These are phyloP conservation scores for Clathrospora elynae DNA, from an alignment of 2,329 filamentous ascomycete genomes.

Conservation along the genomic window DNA sequence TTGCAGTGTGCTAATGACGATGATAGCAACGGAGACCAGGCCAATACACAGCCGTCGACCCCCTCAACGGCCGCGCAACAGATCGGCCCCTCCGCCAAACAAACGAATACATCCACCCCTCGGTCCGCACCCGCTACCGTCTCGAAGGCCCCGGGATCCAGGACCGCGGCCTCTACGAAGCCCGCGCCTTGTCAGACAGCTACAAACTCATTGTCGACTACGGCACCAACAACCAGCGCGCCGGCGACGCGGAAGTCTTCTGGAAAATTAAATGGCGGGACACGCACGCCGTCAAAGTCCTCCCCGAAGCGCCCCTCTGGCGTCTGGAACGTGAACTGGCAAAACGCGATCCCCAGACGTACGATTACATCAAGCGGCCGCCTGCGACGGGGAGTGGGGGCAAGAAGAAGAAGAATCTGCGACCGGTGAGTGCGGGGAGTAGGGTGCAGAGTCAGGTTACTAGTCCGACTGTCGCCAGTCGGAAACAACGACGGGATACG, in stretches of 20 bases:
- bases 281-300: slow-evolving; percentile 45
- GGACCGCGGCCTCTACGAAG: slow-evolving; percentile 54
- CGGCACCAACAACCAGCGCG: slow-evolving; percentile 27
- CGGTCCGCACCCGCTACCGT: slow-evolving; percentile 52
- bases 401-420: too few species aligned
- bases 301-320: slow-evolving; percentile 55
- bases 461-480: slow-evolving; percentile 4
- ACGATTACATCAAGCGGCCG: slow-evolving; percentile 48
- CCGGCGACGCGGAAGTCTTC: slow-evolving; percentile 49
- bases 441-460: too few species aligned
- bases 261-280: slow-evolving; percentile 50
- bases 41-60: slow-evolving; percentile 54
- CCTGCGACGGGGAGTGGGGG: slow-evolving; percentile 34
- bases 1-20: slow-evolving; percentile 5
- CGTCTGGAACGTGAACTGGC: slow-evolving; percentile 51
- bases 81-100: slow-evolving; percentile 54
- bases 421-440: too few species aligned
- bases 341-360: slow-evolving; percentile 50
- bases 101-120: slow-evolving; percentile 59
- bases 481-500: slow-evolving; percentile 24
- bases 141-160: slow-evolving; percentile 54
- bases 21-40: slow-evolving; percentile 53
- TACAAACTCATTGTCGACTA: slow-evolving; percentile 57
- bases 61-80: slow-evolving; percentile 50
- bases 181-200: slow-evolving; percentile 51